These are phyloP conservation scores for Cordia subcordata DNA, from an alignment of 257 asterid genomes.

Conservation along the genomic window DNA sequence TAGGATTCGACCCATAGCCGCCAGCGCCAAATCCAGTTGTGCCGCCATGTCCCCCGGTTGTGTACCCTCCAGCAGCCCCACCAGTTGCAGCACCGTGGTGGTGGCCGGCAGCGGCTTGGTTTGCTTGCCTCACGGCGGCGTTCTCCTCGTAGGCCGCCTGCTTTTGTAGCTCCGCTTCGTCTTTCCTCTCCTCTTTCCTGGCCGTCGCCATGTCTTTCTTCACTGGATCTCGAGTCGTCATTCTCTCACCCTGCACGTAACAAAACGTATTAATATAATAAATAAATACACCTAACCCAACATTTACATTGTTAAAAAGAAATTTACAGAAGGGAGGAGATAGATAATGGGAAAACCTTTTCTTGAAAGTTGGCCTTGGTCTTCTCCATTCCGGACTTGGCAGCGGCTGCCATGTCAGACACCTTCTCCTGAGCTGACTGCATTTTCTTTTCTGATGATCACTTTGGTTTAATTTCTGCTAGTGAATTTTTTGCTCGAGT, in stretches of 20 bases:
- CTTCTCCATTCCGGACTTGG: constrained; percentile 66
- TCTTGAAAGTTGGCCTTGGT: constrained; percentile 41
- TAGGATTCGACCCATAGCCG: no score
- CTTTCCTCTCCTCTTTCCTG: constrained; percentile 32
- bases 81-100: constrained; percentile 10
- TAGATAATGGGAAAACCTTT: not conserved
- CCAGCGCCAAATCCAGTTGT: not conserved
- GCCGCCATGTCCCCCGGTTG: no score
- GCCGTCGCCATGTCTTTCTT: constrained; percentile 38
- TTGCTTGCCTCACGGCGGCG: constrained; percentile 17
- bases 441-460: constrained; percentile 3
- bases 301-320: no score
- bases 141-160: constrained; percentile 20
- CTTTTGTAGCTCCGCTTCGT: constrained; percentile 32
- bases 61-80: not conserved
- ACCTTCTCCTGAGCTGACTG: constrained; percentile 35
- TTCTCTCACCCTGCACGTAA: not conserved
- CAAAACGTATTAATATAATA: not conserved
- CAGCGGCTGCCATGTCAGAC: constrained; percentile 63
- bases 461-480: not conserved
- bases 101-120: not conserved
- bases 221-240: constrained; percentile 34
- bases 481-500: not conserved
- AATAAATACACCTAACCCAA: no score
- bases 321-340: not conserved